Conservation (phyloP, 495 filamentous ascomycete genomes). For the Parathielavia appendiculata region DNA sequence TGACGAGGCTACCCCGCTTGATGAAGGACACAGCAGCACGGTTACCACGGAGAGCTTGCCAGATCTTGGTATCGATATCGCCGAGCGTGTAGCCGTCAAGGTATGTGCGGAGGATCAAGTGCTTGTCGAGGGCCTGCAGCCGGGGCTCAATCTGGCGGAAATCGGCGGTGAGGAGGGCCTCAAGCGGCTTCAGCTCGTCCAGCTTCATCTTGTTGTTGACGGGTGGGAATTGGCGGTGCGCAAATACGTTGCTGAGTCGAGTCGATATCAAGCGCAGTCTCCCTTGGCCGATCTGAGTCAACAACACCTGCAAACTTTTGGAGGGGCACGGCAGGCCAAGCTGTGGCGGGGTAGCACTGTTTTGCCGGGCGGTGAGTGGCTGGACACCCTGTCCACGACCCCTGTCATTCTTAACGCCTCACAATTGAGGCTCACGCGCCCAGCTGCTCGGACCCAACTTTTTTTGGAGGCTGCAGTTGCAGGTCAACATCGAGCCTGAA, state of each 20-base stretch:
- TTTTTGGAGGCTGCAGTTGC: slow-evolving; percentile 17
- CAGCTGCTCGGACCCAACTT: slow-evolving; percentile 24
- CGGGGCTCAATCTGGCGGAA: slow-evolving; percentile 76
- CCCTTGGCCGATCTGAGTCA: slow-evolving; percentile 23
- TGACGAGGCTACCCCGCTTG: slow-evolving; percentile 69
- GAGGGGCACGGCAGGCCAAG: slow-evolving; percentile 24
- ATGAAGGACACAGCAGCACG: slow-evolving; percentile 75
- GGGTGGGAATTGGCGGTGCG: background rate
- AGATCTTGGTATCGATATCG: slow-evolving; percentile 74
- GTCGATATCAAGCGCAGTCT: background rate
- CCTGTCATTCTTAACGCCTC: slow-evolving; percentile 6
- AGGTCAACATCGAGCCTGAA: slow-evolving; percentile 1
- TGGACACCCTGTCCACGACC: background rate
- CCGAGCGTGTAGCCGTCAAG: slow-evolving; percentile 77
- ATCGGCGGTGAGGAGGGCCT: slow-evolving; percentile 55
- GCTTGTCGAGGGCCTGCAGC: slow-evolving; percentile 73
- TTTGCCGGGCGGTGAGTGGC: slow-evolving; percentile 19
- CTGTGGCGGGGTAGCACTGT: slow-evolving; percentile 22
- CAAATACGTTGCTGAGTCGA: background rate
- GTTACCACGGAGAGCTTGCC: slow-evolving; percentile 80
- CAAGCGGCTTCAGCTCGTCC: slow-evolving; percentile 45
- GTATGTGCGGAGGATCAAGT: slow-evolving; percentile 80
- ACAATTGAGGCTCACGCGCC: slow-evolving; percentile 15
- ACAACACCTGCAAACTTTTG: slow-evolving; percentile 23
- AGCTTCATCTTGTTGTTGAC: slow-evolving; percentile 41